Evolutionary conservation across 768 basidiomycete species (phyloP), one percentile per base, ranked within the genome.

Genomic region (Suillus cothurnatus): DNA sequence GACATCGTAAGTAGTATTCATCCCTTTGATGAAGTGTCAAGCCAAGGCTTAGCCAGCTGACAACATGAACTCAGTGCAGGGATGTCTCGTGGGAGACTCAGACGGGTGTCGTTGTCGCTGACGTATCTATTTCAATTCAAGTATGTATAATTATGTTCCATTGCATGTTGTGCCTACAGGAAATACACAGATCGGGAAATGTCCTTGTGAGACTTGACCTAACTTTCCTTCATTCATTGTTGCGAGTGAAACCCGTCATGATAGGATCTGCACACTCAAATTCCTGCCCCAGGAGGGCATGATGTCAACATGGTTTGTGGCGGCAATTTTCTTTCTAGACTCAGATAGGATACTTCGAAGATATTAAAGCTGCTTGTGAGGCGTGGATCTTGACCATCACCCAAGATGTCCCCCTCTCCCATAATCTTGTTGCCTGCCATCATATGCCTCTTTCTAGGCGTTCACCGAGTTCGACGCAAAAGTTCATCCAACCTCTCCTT

Each of bases 391-490:
- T 28, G 4, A 59, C 14, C 58, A 41, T 41, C 19, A 6, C 26
- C 9, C 19, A 23, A 59, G 28, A 57, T 66, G 49, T 50, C 62
- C 52, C 50, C 52, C 23, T 66, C 65, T 26, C 31, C 66, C 5
- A 34, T 72, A 34, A 43, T 67, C 49, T 64, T 56, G 3, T 11
- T 68, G 21, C 12, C 64, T 55, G 32, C 64, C 32, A 17, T 67
- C 41, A 64, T 59, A 15, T 65, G 28, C 32, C 38, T 72, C 55
- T 61, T 39, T 43, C 47, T 74, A 6, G 38, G 67, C 47, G 38
- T 56, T 34, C 9, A 60, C 39, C 64, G 65, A 65, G 69, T 50
- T 63, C 70, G 52, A 53, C 67, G 61, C 52, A 73, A 59, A 43
- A 23, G 56, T 26, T 28, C 15, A 45, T 62, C 58, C 50, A 41